Base-by-base conservation (phyloP, 2,329 filamentous ascomycete species). In the Claviceps spartinae region DNA sequence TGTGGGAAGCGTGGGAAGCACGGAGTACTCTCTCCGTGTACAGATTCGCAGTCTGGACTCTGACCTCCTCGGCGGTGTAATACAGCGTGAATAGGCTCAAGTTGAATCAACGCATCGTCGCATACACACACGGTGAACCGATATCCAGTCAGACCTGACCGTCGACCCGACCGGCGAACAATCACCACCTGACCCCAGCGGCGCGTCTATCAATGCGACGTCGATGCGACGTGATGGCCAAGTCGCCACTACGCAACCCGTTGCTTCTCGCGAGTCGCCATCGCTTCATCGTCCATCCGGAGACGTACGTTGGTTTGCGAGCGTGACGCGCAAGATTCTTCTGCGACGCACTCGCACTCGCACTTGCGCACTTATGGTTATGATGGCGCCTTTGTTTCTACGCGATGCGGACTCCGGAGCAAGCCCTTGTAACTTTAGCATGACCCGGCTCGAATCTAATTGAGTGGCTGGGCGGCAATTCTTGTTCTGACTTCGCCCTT, bases 151-250 rank as follows among this genome's bases (percentile, higher is more conserved):
- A 34, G 26, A 30, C 26, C 26, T 30, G 26, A 30, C 6, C 26
- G 26, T 30, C 26, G 26, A 30, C 45, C 18, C 41, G 30, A 22
- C 42, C 45, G 34, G 34, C 48, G 26, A 30, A 30, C 26, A 30
- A 49, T 30, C 48, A 48, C 54, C 52, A 54, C 49, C 48, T 52
- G 54, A 57, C 55, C 49, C 24, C 13, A 22, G 20, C 26, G 26
- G 36, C 49, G 52, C 52, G 51, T 53, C 49, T 43, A 20, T 41
- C 43, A 48, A 36, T 34, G 22, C 49, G 36, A 24, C 47, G 50
- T 9, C 30, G 48, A 52, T 57, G 47, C 52, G 49, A 56, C 55
- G 50, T 54, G 52, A 52, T 54, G 38, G 37, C 52, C 54, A 52
- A 40, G 52, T 54, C 5, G 8, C n/a, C 40, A 20, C 40, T 41